phyloP scores from a whole-genome alignment of 2,329 filamentous ascomycete genomes.

The Phoma herbarum region DNA sequence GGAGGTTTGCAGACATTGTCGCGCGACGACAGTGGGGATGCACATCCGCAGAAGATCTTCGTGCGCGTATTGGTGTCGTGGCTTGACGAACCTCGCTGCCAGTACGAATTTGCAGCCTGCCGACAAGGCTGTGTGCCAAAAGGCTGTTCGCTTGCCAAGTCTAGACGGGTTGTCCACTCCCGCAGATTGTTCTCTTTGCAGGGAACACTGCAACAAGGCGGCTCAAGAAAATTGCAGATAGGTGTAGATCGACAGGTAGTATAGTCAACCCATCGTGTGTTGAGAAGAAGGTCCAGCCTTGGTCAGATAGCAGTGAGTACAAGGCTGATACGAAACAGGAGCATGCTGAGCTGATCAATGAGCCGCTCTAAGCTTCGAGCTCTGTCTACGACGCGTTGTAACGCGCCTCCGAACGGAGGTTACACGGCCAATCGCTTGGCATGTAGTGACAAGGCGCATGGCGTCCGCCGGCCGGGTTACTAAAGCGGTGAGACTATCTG shows the following conservation, averaged over 20 bases:
- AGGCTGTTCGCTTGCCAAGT: background rate
- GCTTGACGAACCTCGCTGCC: background rate
- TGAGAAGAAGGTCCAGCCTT: background rate
- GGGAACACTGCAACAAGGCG: background rate
- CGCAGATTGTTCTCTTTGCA: background rate
- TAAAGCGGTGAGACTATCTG: background rate
- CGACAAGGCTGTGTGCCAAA: too few species aligned
- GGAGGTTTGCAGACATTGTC: background rate
- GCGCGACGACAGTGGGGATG: background rate
- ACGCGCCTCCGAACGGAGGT: slow-evolving; percentile 2
- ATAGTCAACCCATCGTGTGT: background rate
- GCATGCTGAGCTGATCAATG: background rate
- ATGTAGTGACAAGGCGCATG: background rate
- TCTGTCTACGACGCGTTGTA: slow-evolving; percentile 10
- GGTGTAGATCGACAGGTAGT: background rate
- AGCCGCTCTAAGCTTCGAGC: background rate
- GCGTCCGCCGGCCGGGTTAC: background rate
- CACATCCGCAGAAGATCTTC: slow-evolving; percentile 8
- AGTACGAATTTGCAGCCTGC: too few species aligned
- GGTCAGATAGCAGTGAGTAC: background rate
- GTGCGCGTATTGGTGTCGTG: background rate
- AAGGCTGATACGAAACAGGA: background rate
- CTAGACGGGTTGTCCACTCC: background rate
- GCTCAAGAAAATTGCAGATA: background rate
- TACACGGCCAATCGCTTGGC: slow-evolving; percentile 2